Base-by-base conservation (phyloP, 306 rosid species). In the Rubus idaeus region DNA sequence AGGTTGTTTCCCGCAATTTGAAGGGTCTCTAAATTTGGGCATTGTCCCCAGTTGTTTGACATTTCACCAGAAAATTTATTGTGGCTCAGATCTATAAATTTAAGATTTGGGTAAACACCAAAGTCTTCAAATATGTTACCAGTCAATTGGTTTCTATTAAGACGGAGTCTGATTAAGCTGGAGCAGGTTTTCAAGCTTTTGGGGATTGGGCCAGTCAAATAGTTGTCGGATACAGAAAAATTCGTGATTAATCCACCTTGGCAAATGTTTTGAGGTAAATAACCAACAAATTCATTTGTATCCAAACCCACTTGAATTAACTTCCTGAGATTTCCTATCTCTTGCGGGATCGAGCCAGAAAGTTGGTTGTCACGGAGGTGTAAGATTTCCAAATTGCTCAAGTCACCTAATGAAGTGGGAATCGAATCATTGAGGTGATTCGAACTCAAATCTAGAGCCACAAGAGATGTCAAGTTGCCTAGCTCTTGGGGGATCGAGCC, bases 61-160 rank as follows among this genome's bases (percentile, higher is more conserved):
- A 86, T 56, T 44, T 83, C 57, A 1, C 89, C 85, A 8, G 77
- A 23, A 37, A 86, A 80, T 4, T 75, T 61, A 46, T 80, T 86
- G 55, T 71, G 63, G 68, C 87, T 80, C 44, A 86, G n/a, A 71
- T 86, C 85, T 14, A 83, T 23, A 50, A 74, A 83, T 51, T 42
- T 68, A 71, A 86, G 73, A 14, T 74, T 66, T 12, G 85, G 87
- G 68, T 77, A 83, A 44, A 80, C 61, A 2, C 83, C 83, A 6
- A 80, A 86, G 23, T 63, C 87, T 83, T 80, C 79, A 2, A 84
- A 80, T 58, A 86, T 12, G 16, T 86, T 71, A 12, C 79, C 87
- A 18, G 10, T 17, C 30, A 86, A 75, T 8, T 65, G 71, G 81
- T 86, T 86, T 16, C 74, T 66, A 26, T 77, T 71, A 11, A 86